phyloP scores from a whole-genome alignment of 768 basidiomycete species.

The Rickenella mellea region DNA sequence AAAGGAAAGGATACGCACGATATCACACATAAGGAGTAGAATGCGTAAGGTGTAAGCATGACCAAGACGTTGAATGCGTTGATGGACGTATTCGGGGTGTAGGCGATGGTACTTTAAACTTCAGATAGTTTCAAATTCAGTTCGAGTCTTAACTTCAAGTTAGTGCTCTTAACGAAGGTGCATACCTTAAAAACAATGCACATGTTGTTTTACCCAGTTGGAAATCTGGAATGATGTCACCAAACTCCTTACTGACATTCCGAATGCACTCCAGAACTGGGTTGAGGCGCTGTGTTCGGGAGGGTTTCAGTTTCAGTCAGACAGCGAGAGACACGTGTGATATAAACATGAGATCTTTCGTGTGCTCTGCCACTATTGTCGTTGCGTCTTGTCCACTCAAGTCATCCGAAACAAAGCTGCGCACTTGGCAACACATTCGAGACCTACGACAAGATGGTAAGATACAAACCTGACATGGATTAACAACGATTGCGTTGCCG shows the following conservation, averaged over 20 bases:
- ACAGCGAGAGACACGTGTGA: no score
- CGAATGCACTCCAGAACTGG: slow-evolving; percentile 80
- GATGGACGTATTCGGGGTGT: slow-evolving; percentile 94
- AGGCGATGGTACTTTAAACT: slow-evolving; percentile 93
- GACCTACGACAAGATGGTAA: neutral
- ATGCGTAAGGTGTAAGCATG: slow-evolving; percentile 76
- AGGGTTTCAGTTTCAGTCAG: slow-evolving; percentile 1
- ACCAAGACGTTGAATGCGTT: slow-evolving; percentile 80
- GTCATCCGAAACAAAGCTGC: neutral
- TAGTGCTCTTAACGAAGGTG: neutral
- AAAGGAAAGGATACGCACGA: slow-evolving; percentile 43
- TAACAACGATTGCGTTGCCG: slow-evolving; percentile 57
- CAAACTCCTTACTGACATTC: slow-evolving; percentile 89
- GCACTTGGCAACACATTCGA: no score
- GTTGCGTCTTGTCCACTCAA: no score
- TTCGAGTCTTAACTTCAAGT: neutral
- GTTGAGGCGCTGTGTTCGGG: slow-evolving; percentile 59
- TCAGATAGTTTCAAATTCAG: neutral
- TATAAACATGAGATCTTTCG: neutral
- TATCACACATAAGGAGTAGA: slow-evolving; percentile 83
- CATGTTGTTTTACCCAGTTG: slow-evolving; percentile 93
- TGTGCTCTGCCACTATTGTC: no score
- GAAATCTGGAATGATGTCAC: slow-evolving; percentile 89
- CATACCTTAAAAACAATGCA: slow-evolving; percentile 82
- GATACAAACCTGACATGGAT: slow-evolving; percentile 42